phyloP scores from a whole-genome alignment of 208 protist species.

The Trichomonas vaginalis region DNA sequence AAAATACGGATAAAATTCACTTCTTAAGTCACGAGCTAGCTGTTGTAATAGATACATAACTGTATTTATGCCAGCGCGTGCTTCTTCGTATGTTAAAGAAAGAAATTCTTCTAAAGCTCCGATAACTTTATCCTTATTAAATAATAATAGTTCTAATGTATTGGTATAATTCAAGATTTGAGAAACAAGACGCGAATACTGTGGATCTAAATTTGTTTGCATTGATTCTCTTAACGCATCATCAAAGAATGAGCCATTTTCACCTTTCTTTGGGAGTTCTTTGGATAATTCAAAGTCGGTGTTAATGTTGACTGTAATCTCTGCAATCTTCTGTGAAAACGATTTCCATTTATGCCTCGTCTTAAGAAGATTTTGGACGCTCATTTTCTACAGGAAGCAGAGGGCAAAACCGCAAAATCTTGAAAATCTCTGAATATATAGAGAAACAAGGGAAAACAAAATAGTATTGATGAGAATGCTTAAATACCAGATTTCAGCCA shows the following conservation, averaged over 20 bases:
- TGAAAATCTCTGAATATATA: too few relatives aligned
- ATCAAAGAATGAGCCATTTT: not conserved
- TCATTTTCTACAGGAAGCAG: not conserved
- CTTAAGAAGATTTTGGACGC: not conserved
- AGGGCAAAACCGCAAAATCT: not conserved
- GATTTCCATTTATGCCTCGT: not conserved
- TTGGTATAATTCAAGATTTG: not conserved
- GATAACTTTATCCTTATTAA: conserved; percentile 6
- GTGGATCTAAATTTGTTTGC: not conserved
- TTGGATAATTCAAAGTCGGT: not conserved
- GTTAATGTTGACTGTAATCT: not conserved
- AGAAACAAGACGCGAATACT: not conserved
- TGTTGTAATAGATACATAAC: not conserved
- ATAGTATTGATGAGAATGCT: too few relatives aligned
- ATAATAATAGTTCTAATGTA: not conserved
- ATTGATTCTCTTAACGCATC: not conserved
- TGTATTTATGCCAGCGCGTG: not conserved
- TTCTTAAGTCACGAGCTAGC: not conserved
- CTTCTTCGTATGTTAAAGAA: not conserved
- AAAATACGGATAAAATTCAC: conserved; percentile 12
- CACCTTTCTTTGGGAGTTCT: not conserved
- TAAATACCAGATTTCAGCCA: too few relatives aligned
- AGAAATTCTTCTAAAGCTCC: not conserved
- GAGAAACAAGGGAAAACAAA: too few relatives aligned
- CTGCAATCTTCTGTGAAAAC: not conserved